Base-by-base conservation (phyloP, 1,284 basidiomycete species). In the Stygiomarasmius scandens region DNA sequence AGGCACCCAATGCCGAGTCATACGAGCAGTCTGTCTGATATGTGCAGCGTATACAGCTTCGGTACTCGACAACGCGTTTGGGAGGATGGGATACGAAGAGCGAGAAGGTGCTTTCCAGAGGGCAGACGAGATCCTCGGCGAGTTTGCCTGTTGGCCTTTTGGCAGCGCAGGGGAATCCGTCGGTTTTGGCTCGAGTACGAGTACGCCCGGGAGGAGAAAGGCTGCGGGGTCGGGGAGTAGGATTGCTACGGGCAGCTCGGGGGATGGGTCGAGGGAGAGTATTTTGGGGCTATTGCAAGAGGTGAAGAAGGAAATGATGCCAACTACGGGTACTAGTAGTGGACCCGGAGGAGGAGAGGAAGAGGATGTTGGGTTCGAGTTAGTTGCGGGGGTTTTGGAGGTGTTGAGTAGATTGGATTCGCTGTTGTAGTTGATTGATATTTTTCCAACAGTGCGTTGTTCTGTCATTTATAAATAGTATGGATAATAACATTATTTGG, bases 31-130 rank as follows among this genome's bases (percentile, higher is more conserved):
- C 22, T 89, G 87, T 58, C 81, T 97, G 51, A 92, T 89, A 10
- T 95, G 92, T 66, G 87, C 94, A 0, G 90, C 89, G 55, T 96
- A 96, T 67, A 93, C 95, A 0, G 95, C 94, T 14, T 93, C 89
- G 67, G 95, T 98, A n/a, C 81, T 97, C 51, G 95, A 97, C 69
- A 96, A 96, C 66, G 94, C 93, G 12, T 89, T 97, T 63, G 86
- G 87, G 56, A 79, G 93, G 62, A 77, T 97, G 25, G 88, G 86
- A 10, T 97, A 96, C 67, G 95, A 97, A 71, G 90, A 94, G 58
- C 77, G 95, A 49, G 95, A 98, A 76, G 87, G 85, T 0, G 95
- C 95, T 29, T 96, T 97, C 70, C 86, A 86, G 61, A 81, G 95
- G 59, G 95, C 92, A 65, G 95, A 98, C 70, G 95, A 97, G 64